These are phyloP conservation scores for Xylaria hypoxylon DNA, from an alignment of 2,329 filamentous ascomycete genomes.

Conservation along the genomic window DNA sequence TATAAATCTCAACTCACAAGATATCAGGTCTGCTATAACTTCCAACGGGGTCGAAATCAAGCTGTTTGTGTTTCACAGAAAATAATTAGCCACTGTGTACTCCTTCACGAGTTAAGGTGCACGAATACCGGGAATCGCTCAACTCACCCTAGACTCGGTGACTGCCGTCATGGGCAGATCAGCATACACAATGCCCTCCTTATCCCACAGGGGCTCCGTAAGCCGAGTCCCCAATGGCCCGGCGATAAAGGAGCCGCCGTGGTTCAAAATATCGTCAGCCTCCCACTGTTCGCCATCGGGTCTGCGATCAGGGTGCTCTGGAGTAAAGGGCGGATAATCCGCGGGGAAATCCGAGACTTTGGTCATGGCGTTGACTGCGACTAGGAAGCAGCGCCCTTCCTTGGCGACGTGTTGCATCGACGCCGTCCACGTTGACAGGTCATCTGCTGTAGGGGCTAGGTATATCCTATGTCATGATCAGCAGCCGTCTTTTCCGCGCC, in stretches of 20 bases:
- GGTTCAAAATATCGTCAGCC: constrained; percentile 54
- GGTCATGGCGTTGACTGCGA: constrained; percentile 56
- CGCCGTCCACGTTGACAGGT: constrained; percentile 53
- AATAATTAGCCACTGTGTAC: constrained; percentile 16
- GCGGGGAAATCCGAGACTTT: constrained; percentile 56
- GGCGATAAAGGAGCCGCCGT: constrained; percentile 56
- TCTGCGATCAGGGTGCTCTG: constrained; percentile 53
- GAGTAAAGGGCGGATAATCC: constrained; percentile 57
- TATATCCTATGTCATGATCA: constrained; percentile 47
- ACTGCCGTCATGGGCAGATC: constrained; percentile 52
- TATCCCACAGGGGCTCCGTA: constrained; percentile 56
- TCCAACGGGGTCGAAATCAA: constrained; percentile 57
- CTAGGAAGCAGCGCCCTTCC: constrained; percentile 58
- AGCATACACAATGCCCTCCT: constrained; percentile 55
- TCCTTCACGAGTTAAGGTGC: not conserved
- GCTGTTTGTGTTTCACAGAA: constrained; percentile 43
- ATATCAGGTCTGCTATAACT: constrained; percentile 57
- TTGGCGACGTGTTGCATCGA: constrained; percentile 60
- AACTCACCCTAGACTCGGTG: constrained; percentile 53
- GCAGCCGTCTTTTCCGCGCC: not conserved
- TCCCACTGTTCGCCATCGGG: constrained; percentile 54
- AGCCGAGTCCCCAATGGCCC: constrained; percentile 55
- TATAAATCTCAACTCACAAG: constrained; percentile 50
- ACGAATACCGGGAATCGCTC: not conserved
- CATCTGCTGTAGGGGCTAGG: constrained; percentile 51